Evolutionary conservation across 1,284 basidiomycete species (phyloP).

Genomic region (Sanghuangporus weigelae): DNA sequence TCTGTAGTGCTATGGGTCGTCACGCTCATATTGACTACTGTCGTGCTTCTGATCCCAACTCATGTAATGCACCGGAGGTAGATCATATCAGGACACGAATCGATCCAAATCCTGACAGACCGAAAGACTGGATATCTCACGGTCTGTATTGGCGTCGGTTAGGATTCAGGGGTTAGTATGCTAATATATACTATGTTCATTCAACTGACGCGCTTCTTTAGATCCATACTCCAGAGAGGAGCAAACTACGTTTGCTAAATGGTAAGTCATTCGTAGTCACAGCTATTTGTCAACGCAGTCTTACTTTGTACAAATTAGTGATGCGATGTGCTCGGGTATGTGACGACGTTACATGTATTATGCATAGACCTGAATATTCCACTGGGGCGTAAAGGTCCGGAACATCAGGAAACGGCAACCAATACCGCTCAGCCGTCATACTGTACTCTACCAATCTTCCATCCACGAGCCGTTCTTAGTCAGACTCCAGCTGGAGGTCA

Average conservation of each 20-base stretch:
- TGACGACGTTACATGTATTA: background rate
- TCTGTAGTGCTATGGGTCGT: constrained; percentile 48
- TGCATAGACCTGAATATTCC: background rate
- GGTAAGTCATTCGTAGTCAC: constrained; percentile 21
- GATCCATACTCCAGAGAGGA: constrained; percentile 58
- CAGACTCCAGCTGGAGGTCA: constrained; percentile 35
- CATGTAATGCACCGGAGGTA: constrained; percentile 38
- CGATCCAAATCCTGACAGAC: constrained; percentile 37
- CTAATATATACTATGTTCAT: background rate
- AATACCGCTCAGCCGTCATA: constrained; percentile 44
- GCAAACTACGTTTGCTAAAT: constrained; percentile 46
- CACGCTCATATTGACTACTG: constrained; percentile 58
- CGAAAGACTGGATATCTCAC: constrained; percentile 54
- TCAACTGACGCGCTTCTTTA: constrained; percentile 15
- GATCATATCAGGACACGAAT: constrained; percentile 42
- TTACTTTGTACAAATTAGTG: constrained; percentile 29
- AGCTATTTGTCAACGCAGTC: background rate
- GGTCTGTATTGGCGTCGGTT: constrained; percentile 49
- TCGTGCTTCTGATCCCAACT: constrained; percentile 31
- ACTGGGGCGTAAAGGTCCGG: constrained; percentile 33
- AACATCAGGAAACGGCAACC: constrained; percentile 39
- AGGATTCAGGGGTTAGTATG: constrained; percentile 28
- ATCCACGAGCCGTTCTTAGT: constrained; percentile 31
- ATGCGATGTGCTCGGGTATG: constrained; percentile 48
- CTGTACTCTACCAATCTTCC: constrained; percentile 51